These are phyloP conservation scores for Chaetomium tenue DNA, from an alignment of 495 filamentous ascomycete genomes.

Conservation along the genomic window DNA sequence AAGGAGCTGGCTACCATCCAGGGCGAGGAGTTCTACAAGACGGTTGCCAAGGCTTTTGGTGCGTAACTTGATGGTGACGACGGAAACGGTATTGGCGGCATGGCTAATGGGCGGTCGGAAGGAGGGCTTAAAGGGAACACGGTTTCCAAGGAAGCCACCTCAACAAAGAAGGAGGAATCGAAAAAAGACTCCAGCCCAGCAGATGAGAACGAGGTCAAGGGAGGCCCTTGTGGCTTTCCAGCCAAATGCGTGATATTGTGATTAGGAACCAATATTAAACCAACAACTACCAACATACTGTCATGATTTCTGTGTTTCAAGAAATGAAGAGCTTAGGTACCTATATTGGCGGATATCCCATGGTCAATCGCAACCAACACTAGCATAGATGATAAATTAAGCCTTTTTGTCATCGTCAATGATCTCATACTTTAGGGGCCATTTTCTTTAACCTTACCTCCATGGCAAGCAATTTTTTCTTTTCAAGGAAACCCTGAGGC, in stretches of 20 bases:
- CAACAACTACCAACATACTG: neutral
- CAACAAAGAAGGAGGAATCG: neutral
- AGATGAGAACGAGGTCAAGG: slow-evolving; percentile 19
- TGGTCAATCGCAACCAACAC: no score
- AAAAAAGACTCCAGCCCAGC: neutral
- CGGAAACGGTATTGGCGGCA: slow-evolving; percentile 28
- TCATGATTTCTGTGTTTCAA: no score
- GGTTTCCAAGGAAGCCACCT: neutral
- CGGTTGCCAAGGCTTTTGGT: slow-evolving; percentile 68
- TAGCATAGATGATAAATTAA: no score
- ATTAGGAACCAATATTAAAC: neutral
- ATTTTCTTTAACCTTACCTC: no score
- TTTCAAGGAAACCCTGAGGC: no score
- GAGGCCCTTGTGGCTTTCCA: slow-evolving; percentile 24
- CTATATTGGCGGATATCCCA: no score
- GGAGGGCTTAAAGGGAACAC: neutral
- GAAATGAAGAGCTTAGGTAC: no score
- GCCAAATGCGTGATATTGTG: slow-evolving; percentile 26
- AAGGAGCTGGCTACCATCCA: slow-evolving; percentile 74
- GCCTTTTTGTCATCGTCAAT: no score
- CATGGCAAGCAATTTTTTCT: no score
- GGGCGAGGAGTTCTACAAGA: slow-evolving; percentile 82
- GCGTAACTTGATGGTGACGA: slow-evolving; percentile 75
- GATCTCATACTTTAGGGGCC: no score
- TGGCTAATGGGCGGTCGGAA: slow-evolving; percentile 31